Evolutionary conservation across 2,329 filamentous ascomycete species (phyloP), one percentile per base, ranked within the genome.

Genomic region (Fusarium nurragi): DNA sequence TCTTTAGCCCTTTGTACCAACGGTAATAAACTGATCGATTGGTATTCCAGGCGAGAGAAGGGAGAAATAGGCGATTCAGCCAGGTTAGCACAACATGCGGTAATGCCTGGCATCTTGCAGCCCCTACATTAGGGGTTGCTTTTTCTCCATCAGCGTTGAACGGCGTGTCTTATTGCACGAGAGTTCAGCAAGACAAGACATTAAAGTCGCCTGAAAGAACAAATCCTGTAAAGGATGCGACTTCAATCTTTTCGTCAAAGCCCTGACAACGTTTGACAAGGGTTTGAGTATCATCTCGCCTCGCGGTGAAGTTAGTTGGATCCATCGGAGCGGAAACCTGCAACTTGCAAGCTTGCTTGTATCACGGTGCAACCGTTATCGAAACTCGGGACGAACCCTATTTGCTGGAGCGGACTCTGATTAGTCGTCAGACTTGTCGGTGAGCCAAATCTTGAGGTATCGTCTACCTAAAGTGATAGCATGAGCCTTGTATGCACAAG

Each of bases 311-410:
- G 48, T 34, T 54, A 56, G 43, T 45, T 57, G 40, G 59, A 38
- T 47, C 48, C 51, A 52, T 62, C 64, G 52, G 56, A 57, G 67
- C 53, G 51, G 63, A 58, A 65, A 60, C 48, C 56, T 53, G 50
- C 36, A 65, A 60, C 48, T 54, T 53, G 50, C 36, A 67, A 60
- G 47, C 54, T 65, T 63, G 47, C 46, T 65, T 65, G 65, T 65
- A 57, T 38, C 53, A 67, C 62, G 57, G 53, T 57, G 47, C 44
- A 56, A 55, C 63, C 61, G 49, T 58, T 66, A 65, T 54, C 49
- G 51, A 64, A 61, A 47, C 44, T 55, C 60, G 67, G 63, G 60
- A 67, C 51, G 56, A 68, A 68, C 67, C 69, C 62, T 57, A 71
- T 71, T 71, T 68, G 69, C 62, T 52, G 47, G 52, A 45, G 46